phyloP scores from a whole-genome alignment of 139 green algal genomes.

The Pleodorina starrii region DNA sequence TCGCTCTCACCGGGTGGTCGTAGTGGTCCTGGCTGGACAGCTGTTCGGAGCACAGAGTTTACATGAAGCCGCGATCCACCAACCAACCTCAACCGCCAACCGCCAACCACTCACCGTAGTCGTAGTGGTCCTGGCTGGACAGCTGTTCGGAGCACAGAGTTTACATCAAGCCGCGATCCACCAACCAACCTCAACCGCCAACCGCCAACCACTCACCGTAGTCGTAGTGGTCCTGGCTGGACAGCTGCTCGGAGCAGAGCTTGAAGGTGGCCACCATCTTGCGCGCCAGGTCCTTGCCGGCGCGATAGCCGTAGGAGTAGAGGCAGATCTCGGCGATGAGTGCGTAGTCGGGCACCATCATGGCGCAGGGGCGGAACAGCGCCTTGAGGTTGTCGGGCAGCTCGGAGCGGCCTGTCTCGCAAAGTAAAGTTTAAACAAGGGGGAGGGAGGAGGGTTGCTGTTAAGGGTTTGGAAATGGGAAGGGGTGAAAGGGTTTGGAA shows the following conservation, averaged over 20 bases:
- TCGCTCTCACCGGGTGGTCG: too few relatives aligned
- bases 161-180: too few relatives aligned
- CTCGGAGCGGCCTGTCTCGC: conserved; percentile 73
- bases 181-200: too few relatives aligned
- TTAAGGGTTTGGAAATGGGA: background rate
- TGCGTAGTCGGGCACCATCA: conserved; percentile 89
- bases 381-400: conserved; percentile 79
- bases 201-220: conserved; percentile 75
- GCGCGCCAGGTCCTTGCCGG: conserved; percentile 66
- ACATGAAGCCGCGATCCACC: too few relatives aligned
- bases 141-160: conserved; percentile 92
- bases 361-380: conserved; percentile 80
- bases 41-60: too few relatives aligned
- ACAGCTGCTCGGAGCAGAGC: conserved; percentile 91
- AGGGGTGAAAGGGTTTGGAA: background rate
- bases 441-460: background rate
- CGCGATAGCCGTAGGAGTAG: conserved; percentile 77
- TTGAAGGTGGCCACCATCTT: conserved; percentile 93
- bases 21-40: too few relatives aligned
- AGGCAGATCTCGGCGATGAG: conserved; percentile 86
- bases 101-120: conserved; percentile 54
- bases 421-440: background rate
- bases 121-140: conserved; percentile 86
- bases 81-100: too few relatives aligned
- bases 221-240: conserved; percentile 87